Evolutionary conservation across 345 rosid genomes (phyloP).

Genomic region (Eutrema heterophyllum): DNA sequence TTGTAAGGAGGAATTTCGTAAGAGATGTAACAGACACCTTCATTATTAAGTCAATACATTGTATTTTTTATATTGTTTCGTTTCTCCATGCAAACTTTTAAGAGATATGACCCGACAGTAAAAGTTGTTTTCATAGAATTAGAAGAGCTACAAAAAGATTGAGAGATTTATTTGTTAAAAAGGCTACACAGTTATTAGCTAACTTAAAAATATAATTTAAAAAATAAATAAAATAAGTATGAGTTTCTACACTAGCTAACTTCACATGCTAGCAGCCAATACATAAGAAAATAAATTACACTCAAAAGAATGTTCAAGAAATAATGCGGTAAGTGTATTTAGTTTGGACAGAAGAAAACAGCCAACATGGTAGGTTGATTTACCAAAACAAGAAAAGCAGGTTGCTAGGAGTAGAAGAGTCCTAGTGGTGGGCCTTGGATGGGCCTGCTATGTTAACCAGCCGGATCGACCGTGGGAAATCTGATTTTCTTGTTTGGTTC

Average conservation of each 20-base stretch:
- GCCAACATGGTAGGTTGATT: constrained; percentile 16
- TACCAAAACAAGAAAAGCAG: constrained; percentile 15
- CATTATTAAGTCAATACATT: neutral
- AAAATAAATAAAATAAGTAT: neutral
- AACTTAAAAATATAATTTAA: neutral
- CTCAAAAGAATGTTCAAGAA: neutral
- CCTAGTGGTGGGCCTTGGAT: constrained; percentile 21
- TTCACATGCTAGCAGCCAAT: neutral
- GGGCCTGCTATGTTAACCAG: constrained; percentile 8
- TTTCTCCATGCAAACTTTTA: neutral
- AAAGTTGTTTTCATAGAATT: neutral
- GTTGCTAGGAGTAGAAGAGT: constrained; percentile 1
- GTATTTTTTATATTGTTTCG: neutral
- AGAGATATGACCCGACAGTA: neutral
- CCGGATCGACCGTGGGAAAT: neutral
- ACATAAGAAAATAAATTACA: neutral
- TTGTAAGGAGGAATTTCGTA: neutral
- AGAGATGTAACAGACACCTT: neutral
- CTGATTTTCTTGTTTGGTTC: neutral
- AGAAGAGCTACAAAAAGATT: neutral
- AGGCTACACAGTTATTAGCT: neutral
- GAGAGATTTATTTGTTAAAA: neutral
- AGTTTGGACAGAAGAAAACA: constrained; percentile 9
- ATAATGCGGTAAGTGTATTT: neutral
- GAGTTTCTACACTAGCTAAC: too few relatives aligned